A percentile compares a stretch with the other conserved stretches of the same genome.
phyloP scores from a whole-genome alignment of 176 grass and related monocot species.

The sorghum (Sorghum bicolor) region DNA sequence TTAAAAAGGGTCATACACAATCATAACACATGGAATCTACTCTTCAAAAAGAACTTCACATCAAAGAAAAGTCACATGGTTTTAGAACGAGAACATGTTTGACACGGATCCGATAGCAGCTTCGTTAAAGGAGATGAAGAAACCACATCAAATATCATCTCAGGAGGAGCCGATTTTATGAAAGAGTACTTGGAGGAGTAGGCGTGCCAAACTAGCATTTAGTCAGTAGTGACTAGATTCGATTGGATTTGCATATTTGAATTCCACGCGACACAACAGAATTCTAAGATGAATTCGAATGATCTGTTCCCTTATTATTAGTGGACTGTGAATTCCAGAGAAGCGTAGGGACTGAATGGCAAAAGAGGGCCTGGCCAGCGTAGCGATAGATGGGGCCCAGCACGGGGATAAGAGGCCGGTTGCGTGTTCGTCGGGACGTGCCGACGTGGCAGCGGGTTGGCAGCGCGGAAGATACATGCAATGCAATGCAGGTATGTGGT shows the following conservation, averaged over 20 bases:
- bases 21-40: no score
- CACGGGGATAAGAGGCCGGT: slow-evolving; percentile 2
- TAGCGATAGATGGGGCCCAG: background rate
- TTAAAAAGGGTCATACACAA: background rate
- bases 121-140: no score
- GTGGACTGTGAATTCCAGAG: background rate
- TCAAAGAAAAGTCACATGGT: no score
- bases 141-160: no score
- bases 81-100: no score
- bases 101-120: no score
- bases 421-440: background rate
- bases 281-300: background rate
- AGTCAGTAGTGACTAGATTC: background rate
- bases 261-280: background rate
- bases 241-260: background rate
- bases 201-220: no score
- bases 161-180: no score
- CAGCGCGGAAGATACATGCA: background rate
- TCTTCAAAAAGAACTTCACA: no score
- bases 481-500: background rate
- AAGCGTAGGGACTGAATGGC: background rate
- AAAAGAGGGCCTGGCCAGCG: background rate
- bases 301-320: background rate
- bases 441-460: background rate
- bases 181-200: no score